A percentile compares a stretch with the other conserved stretches of the same genome.
These are phyloP conservation scores for Exophiala sp. DNA, from an alignment of 2,329 filamentous ascomycete species.

Conservation along the genomic window DNA sequence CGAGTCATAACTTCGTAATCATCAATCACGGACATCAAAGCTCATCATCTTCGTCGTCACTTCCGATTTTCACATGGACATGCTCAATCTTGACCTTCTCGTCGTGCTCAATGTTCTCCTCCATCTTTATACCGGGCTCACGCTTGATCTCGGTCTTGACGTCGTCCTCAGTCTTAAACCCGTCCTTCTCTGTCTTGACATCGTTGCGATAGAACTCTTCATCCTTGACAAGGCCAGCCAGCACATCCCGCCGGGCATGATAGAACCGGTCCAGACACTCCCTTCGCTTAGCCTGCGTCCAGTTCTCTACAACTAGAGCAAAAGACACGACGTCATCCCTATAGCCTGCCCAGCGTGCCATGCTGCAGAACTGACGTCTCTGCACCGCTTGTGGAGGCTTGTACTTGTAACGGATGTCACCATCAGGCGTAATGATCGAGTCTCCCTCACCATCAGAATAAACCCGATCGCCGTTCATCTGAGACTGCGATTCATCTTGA, in stretches of 20 bases:
- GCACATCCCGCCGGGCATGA: constrained; percentile 56
- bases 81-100: not conserved
- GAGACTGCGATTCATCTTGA: constrained; percentile 19
- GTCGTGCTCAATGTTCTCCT: not conserved
- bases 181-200: constrained; percentile 4
- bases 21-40: constrained; percentile 5
- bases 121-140: not conserved
- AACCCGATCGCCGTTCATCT: not conserved
- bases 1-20: not conserved
- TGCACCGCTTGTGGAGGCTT: constrained; percentile 72
- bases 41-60: constrained; percentile 21
- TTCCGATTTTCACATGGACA: constrained; percentile 7
- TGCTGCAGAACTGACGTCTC: constrained; percentile 81
- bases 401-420: constrained; percentile 55
- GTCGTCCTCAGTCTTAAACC: not conserved
- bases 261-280: constrained; percentile 82
- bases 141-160: constrained; percentile 7
- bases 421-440: constrained; percentile 31
- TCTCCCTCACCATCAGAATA: constrained; percentile 3
- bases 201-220: not conserved
- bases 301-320: constrained; percentile 82
- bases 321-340: constrained; percentile 69
- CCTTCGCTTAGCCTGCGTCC: constrained; percentile 78
- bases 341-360: constrained; percentile 78
- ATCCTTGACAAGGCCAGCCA: constrained; percentile 31